These are phyloP conservation scores for Lentinula sp. DNA, from an alignment of 768 basidiomycete species.

Conservation along the genomic window DNA sequence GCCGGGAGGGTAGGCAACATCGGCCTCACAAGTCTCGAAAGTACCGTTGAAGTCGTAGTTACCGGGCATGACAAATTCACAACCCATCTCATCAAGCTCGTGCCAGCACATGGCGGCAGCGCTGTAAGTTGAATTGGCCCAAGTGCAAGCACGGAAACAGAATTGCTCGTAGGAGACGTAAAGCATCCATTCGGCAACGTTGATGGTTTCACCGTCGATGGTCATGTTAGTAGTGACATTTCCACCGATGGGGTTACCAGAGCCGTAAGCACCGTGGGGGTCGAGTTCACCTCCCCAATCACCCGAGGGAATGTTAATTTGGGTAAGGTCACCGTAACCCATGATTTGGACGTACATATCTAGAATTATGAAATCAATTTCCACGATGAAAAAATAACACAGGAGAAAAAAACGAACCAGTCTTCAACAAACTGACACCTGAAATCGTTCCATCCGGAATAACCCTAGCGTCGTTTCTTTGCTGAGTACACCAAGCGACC, in stretches of 20 bases:
- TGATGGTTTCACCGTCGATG: conserved; percentile 23
- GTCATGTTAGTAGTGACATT: conserved; percentile 38
- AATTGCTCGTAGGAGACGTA: background rate
- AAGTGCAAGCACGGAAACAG: conserved; percentile 32
- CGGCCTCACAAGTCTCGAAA: conserved; percentile 38
- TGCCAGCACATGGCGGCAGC: conserved; percentile 40
- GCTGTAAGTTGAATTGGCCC: conserved; percentile 36
- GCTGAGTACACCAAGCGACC: conserved; percentile 41
- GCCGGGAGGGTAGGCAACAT: conserved; percentile 41
- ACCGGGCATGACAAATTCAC: conserved; percentile 41
- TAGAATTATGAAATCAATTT: background rate
- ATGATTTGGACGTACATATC: conserved; percentile 38
- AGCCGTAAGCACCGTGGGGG: conserved; percentile 34
- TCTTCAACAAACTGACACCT: conserved; percentile 36
- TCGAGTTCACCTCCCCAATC: conserved; percentile 40
- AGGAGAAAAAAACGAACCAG: conserved; percentile 17
- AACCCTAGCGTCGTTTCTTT: conserved; percentile 37
- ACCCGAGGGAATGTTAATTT: conserved; percentile 30
- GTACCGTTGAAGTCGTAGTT: conserved; percentile 36
- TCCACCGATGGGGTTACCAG: conserved; percentile 38
- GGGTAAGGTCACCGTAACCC: conserved; percentile 37
- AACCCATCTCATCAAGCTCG: conserved; percentile 40
- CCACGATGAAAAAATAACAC: background rate
- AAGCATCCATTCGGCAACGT: conserved; percentile 36
- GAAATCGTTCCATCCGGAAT: conserved; percentile 39